Conservation (phyloP, 306 rosid genomes). For the Pyrus communis region DNA sequence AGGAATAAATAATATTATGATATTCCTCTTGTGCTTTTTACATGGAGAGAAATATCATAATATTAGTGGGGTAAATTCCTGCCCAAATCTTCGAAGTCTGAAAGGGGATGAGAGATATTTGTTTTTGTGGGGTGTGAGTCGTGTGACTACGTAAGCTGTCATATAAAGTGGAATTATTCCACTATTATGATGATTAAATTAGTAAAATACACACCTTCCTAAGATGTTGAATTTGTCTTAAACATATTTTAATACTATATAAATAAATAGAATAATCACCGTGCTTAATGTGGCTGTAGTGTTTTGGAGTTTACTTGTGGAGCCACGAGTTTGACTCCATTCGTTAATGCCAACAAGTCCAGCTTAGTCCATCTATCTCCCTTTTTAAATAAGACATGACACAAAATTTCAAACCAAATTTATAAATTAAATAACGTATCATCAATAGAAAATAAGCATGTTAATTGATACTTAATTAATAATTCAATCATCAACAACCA, state of each 20-base stretch:
- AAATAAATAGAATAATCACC: constrained; percentile 5
- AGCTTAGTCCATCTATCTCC: not conserved
- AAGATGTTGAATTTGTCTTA: constrained; percentile 26
- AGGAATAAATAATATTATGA: too few species aligned
- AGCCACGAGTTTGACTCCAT: not conserved
- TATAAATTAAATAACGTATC: too few species aligned
- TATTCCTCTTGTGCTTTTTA: not conserved
- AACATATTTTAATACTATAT: not conserved
- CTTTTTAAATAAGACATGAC: too few species aligned
- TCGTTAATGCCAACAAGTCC: not conserved
- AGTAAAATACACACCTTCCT: not conserved
- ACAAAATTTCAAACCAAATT: too few species aligned
- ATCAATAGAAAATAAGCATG: accelerated
- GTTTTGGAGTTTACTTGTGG: not conserved
- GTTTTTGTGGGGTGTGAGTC: not conserved
- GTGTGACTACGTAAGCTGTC: not conserved
- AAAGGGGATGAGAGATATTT: not conserved
- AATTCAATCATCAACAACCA: too few species aligned
- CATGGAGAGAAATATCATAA: not conserved
- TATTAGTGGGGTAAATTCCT: not conserved
- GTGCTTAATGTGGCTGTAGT: not conserved
- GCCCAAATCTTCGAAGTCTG: not conserved
- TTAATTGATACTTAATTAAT: too few species aligned
- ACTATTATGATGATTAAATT: not conserved
- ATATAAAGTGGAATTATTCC: not conserved